These are phyloP conservation scores for Aspergillus sp. DNA, from an alignment of 2,329 filamentous ascomycete species.

Conservation along the genomic window DNA sequence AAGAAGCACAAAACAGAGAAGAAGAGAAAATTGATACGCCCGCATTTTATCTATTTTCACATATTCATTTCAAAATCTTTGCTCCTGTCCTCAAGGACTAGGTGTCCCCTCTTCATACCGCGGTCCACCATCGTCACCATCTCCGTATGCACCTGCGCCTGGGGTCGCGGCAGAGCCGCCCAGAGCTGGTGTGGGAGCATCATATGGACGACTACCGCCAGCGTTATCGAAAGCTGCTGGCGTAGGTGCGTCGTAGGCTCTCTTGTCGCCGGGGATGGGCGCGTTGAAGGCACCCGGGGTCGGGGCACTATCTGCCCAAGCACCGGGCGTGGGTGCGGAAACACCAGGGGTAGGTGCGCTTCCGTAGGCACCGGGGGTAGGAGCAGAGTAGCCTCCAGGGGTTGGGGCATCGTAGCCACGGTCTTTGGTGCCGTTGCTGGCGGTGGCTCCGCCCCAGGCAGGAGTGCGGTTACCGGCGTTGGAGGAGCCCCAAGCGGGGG, in stretches of 20 bases:
- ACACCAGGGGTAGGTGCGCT: conserved; percentile 69
- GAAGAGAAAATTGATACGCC: neutral
- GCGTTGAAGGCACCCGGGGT: conserved; percentile 50
- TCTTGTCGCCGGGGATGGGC: conserved; percentile 44
- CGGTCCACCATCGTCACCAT: conserved; percentile 43
- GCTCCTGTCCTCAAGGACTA: conserved; percentile 30
- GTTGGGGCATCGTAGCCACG: conserved; percentile 72
- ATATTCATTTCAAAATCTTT: neutral
- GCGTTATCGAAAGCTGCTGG: conserved; percentile 33
- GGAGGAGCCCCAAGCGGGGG: conserved; percentile 68
- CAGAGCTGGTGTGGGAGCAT: conserved; percentile 54
- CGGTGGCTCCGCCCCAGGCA: conserved; percentile 42
- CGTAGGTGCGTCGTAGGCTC: conserved; percentile 40
- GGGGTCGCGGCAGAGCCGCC: conserved; percentile 41
- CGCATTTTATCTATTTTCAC: neutral
- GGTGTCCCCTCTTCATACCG: conserved; percentile 48
- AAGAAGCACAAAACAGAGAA: neutral
- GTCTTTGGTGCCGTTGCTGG: conserved; percentile 32
- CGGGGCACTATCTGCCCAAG: conserved; percentile 48
- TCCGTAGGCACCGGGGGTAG: conserved; percentile 61
- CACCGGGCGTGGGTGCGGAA: conserved; percentile 56
- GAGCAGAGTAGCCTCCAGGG: conserved; percentile 68
- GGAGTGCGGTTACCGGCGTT: conserved; percentile 49
- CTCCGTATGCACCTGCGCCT: conserved; percentile 36
- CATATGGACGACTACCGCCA: conserved; percentile 33